These are phyloP conservation scores for Auricularia sp. DNA, from an alignment of 768 basidiomycete genomes.

Conservation along the genomic window DNA sequence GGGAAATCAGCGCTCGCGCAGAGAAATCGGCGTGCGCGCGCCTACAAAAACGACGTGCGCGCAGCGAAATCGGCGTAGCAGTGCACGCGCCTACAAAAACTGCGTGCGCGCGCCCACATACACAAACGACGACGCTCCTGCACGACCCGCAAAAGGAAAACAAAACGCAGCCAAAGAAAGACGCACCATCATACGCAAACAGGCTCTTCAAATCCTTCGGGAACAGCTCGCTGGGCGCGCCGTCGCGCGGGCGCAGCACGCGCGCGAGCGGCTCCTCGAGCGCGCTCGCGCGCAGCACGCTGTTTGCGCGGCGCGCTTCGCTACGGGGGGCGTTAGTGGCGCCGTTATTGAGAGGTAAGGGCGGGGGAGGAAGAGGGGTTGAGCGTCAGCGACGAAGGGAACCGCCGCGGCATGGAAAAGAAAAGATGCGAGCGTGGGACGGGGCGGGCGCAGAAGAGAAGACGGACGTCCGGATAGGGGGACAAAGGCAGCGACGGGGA, in stretches of 20 bases:
- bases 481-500: too few relatives aligned
- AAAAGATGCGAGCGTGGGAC: too few relatives aligned
- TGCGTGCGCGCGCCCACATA: too few relatives aligned
- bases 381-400: slow-evolving; percentile 19
- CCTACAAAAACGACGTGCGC: too few relatives aligned
- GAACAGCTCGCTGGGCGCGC: slow-evolving; percentile 36
- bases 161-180: not conserved
- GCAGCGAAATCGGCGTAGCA: too few relatives aligned
- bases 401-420: too few relatives aligned
- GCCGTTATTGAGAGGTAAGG: slow-evolving; percentile 27
- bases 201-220: slow-evolving; percentile 42
- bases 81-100: too few relatives aligned
- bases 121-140: too few relatives aligned
- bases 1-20: too few relatives aligned
- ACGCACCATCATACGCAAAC: slow-evolving; percentile 45
- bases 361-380: slow-evolving; percentile 41
- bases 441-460: too few relatives aligned
- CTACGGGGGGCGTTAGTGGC: slow-evolving; percentile 20
- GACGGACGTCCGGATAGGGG: too few relatives aligned
- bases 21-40: too few relatives aligned
- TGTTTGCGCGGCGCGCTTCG: slow-evolving; percentile 40
- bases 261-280: slow-evolving; percentile 36
- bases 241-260: slow-evolving; percentile 38
- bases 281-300: slow-evolving; percentile 29
- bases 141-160: slow-evolving; percentile 6